Conservation (phyloP, 306 rosid genomes). For the Lathyrus sativus region DNA sequence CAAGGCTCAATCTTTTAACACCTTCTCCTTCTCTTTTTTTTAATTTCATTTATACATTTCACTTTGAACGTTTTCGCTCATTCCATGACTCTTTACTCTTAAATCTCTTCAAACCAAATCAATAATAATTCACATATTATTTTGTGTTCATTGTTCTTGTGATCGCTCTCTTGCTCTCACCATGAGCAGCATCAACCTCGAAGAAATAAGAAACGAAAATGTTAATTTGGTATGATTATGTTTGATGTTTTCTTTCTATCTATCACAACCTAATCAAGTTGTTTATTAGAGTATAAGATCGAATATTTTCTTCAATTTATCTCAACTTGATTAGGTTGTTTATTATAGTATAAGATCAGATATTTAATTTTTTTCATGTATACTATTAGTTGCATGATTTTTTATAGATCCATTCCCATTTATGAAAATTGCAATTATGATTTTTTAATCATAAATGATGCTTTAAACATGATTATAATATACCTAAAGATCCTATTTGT, state of each 20-base stretch:
- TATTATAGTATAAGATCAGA: neutral
- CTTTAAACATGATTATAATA: neutral
- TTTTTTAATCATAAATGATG: neutral
- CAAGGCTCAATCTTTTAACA: too few relatives aligned
- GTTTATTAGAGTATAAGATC: neutral
- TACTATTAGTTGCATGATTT: neutral
- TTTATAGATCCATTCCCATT: neutral
- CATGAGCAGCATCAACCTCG: constrained; percentile 53
- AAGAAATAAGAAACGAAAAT: constrained; percentile 70
- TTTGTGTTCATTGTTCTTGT: too few relatives aligned
- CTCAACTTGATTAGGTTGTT: neutral
- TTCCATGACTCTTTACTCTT: too few relatives aligned
- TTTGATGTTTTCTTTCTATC: neutral
- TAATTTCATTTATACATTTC: too few relatives aligned
- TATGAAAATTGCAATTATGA: neutral
- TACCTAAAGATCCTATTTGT: too few relatives aligned
- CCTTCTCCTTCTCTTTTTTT: too few relatives aligned
- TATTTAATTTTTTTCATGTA: neutral
- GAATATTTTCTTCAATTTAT: neutral
- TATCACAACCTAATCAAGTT: neutral
- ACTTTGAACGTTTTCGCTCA: too few relatives aligned
- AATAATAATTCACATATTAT: too few relatives aligned
- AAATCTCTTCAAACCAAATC: too few relatives aligned
- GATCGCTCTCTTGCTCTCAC: too few relatives aligned
- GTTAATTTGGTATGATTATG: too few relatives aligned